Evolutionary conservation across 352 stramenopile genomes (phyloP).

Genomic region (Pelagophyceae sp.): DNA sequence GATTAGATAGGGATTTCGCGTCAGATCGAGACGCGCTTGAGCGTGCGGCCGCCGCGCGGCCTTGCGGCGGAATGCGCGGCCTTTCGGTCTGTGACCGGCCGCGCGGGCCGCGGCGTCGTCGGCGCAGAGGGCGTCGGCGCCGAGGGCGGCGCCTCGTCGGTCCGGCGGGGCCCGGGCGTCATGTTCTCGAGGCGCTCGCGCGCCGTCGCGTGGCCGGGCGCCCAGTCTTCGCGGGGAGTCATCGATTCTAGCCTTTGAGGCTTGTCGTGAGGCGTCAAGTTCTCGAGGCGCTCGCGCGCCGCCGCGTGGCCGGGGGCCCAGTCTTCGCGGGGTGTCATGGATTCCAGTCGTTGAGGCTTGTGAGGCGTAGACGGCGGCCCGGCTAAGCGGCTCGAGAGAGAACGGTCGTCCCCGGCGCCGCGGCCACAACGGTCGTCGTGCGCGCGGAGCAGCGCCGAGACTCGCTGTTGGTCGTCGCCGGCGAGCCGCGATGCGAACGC

Average conservation of each 20-base stretch:
- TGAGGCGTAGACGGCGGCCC: no score
- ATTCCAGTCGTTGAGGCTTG: no score
- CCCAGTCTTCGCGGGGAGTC: no score
- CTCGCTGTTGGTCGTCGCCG: background rate
- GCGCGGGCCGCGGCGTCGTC: background rate
- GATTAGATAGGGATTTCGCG: background rate
- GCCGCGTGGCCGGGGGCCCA: no score
- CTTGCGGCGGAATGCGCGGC: background rate
- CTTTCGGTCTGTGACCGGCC: background rate
- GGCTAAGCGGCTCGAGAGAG: no score
- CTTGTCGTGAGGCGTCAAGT: no score
- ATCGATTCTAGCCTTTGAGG: no score
- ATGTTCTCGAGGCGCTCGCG: background rate
- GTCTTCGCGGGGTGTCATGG: no score
- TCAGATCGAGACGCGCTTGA: background rate
- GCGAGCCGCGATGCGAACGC: background rate
- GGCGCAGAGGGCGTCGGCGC: no score
- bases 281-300: background rate
- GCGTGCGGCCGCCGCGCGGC: background rate
- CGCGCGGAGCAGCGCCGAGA: background rate
- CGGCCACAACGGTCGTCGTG: background rate
- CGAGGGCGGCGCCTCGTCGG: background rate
- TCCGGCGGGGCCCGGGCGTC: no score
- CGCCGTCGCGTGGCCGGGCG: background rate
- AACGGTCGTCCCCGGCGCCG: background rate